Evolutionary conservation across 2,329 filamentous ascomycete species (phyloP), one percentile per base, ranked within the genome.

Genomic region (Coniella lustricola): DNA sequence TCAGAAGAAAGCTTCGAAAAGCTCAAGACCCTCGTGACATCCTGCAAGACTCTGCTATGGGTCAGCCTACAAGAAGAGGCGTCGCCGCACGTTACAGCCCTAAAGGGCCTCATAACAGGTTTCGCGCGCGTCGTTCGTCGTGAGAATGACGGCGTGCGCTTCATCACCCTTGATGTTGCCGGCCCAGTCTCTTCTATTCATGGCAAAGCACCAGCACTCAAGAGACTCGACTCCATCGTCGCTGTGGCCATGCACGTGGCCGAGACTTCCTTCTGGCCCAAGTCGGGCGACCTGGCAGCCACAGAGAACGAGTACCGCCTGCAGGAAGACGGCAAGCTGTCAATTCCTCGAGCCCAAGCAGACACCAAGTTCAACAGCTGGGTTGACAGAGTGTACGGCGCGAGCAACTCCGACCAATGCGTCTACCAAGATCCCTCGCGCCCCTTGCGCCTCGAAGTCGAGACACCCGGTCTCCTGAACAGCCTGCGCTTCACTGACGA

Each of bases 111-210:
- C 48, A 39, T 54, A 17, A 50, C 39, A 9, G 54, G 54, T 8
- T 38, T 55, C 40, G 48, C 48, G 5, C 47, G 53, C 7, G 54
- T 54, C 1, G 25, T 56, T 3, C 54, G 54, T 12, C 50, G 50
- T 13, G 54, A 56, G 29, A 50, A 56, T 22, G 48, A 49, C 8
- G 35, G 50, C 3, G 42, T 52, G 46, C 56, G 55, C 20, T 32
- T 48, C 16, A 57, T 60, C 53, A 60, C 59, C 44, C 59, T 57
- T 16, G 50, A 50, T 20, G 63, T 71, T 7, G 16, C 31, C 2
- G 16, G 29, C 1, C 25, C 40, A 4, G 3, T 33, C 32, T 29
- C 12, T 7, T 25, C 38, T 18, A 1, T n/a, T 4, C 3, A 16
- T 12, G 25, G 20, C 2, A 18, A 20, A 13, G 12, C 25, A 29